Evolutionary conservation across 2,329 filamentous ascomycete genomes (phyloP), one percentile per base, ranked within the genome.

Genomic region (Graphilbum fragrans): DNA sequence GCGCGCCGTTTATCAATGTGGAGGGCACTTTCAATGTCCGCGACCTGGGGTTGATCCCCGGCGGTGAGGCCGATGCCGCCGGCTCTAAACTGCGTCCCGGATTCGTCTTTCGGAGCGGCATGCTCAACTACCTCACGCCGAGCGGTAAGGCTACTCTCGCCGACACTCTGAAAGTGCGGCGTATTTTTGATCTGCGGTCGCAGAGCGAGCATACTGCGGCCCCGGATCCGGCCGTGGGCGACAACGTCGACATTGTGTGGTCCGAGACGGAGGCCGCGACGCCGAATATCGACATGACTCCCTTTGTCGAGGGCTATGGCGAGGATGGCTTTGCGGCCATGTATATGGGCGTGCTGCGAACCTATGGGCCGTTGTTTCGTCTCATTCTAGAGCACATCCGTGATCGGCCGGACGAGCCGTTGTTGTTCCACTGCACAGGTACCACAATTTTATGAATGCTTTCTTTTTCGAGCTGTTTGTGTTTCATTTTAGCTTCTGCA

Each of bases 381-480:
- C 60, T 59, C 7, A 56, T 75, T 6, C 57, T 75, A 21, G 60
- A 68, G 50, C 64, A 67, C 43, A 57, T 74, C 10, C 56, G 66
- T 38, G 69, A 74, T 45, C 55, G 58, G 11, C 62, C 64, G 8
- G 43, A 51, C 1, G 61, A 69, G 50, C 59, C 63, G 16, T 62
- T 72, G 44, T 46, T 74, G 37, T 66, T 75, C 33, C 72, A 76
- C 52, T 76, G 71, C 52, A 72, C 66, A 9, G 70, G 70, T 71
- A 49, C 49, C 62, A 16, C 14, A 8, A 14, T 21, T 31, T 19
- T 31, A 5, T 23, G 2, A 22, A 34, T 23, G 34, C 16, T 43
- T 38, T 37, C 12, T 25, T 19, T 41, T 19, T 39, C 39, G n/a
- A n/a, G n/a, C n/a, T n/a, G n/a, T n/a, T n/a, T n/a, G n/a, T 23